A percentile compares a stretch with the other conserved stretches of the same genome.
These are phyloP conservation scores for Colletotrichum noveboracense DNA, from an alignment of 2,329 filamentous ascomycete species.

Conservation along the genomic window DNA sequence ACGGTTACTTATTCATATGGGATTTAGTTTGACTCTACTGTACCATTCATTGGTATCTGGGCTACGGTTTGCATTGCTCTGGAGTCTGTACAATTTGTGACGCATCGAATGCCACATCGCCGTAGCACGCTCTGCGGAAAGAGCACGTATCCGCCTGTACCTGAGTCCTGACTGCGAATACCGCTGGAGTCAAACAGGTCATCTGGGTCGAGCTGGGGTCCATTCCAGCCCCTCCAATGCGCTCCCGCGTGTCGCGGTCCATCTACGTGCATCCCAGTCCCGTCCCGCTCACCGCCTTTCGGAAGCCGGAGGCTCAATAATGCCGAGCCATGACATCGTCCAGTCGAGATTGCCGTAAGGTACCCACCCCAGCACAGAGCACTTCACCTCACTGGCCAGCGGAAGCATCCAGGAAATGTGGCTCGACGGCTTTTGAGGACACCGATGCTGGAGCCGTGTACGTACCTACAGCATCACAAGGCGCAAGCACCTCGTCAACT, in stretches of 20 bases:
- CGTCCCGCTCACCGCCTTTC: neutral
- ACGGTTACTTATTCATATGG: neutral
- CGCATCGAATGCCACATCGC: neutral
- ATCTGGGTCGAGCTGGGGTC: neutral
- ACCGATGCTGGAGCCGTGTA: constrained; percentile 20
- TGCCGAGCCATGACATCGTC: constrained; percentile 12
- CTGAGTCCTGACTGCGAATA: neutral
- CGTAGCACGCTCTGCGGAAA: neutral
- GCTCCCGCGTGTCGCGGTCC: neutral
- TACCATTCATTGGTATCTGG: neutral
- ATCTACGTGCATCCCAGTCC: neutral
- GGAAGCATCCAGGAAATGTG: constrained; percentile 19
- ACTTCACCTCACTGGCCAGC: neutral
- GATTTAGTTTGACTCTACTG: neutral
- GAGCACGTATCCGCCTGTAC: neutral
- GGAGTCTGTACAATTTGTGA: neutral
- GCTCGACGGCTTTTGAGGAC: constrained; percentile 21
- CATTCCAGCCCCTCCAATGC: neutral
- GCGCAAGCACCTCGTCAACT: constrained; percentile 7
- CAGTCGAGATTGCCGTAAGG: neutral
- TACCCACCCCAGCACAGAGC: neutral
- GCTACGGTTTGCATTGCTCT: neutral
- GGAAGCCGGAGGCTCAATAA: constrained; percentile 8
- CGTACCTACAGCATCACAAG: constrained; percentile 5
- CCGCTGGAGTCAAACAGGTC: neutral